phyloP scores from a whole-genome alignment of 257 asterid species.

The Lantana camara region DNA sequence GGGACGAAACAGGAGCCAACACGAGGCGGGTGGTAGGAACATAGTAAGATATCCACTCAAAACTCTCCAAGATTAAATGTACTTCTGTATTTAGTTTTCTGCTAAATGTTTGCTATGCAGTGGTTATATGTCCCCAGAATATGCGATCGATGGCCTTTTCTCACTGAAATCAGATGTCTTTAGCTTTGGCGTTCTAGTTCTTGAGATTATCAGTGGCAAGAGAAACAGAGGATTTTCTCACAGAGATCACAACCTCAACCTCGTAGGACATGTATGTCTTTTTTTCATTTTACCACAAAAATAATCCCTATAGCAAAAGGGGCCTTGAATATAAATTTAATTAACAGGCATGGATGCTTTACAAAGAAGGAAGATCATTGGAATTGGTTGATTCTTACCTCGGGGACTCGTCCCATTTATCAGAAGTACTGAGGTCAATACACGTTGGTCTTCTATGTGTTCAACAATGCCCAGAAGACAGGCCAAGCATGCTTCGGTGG shows the following conservation, averaged over 20 bases:
- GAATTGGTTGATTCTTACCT: constrained; percentile 31
- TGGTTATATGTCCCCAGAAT: constrained; percentile 47
- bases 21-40: constrained; percentile 41
- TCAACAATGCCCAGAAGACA: constrained; percentile 25
- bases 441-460: constrained; percentile 40
- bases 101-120: constrained; percentile 17
- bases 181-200: constrained; percentile 39
- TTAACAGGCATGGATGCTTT: constrained; percentile 45
- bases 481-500: constrained; percentile 41
- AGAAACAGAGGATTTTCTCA: constrained; percentile 33
- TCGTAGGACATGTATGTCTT: constrained; percentile 38
- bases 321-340: background rate
- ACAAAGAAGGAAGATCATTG: constrained; percentile 34
- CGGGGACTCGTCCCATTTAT: background rate
- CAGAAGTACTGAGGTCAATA: constrained; percentile 33
- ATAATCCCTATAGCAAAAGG: background rate
- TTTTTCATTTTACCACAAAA: background rate
- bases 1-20: constrained; percentile 41
- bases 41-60: constrained; percentile 26
- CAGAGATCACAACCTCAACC: constrained; percentile 34
- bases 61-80: background rate
- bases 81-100: background rate
- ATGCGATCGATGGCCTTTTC: constrained; percentile 38
- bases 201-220: constrained; percentile 36
- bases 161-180: constrained; percentile 41